Base-by-base conservation (phyloP, 2,329 filamentous ascomycete species). In the Pseudogymnoascus verrucosus region DNA sequence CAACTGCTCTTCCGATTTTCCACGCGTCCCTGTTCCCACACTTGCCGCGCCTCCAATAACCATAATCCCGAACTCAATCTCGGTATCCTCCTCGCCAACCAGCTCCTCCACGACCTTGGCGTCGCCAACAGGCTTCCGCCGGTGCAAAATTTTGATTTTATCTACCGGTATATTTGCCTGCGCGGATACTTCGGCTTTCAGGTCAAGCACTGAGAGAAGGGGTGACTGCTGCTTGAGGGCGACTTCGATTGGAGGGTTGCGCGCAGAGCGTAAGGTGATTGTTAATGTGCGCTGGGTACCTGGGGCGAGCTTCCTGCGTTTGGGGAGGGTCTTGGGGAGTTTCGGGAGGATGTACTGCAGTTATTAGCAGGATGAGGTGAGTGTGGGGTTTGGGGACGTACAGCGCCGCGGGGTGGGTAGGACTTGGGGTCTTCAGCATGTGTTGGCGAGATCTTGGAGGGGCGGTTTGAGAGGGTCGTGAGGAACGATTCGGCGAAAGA, bases 401-500 rank as follows among this genome's bases (percentile, higher is more conserved):
- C 93, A 14, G 92, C 89, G 68, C 86, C 82, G 66, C 89, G 86
- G 26, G 89, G 80, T 23, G 90, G 89, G 74, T 93, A 93, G 68
- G 82, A 85, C 71, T 87, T 87, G 60, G 91, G 86, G 73, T 97
- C 91, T 76, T 93, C 90, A 75, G 96, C 87, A 85, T 97, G 89
- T 76, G 98, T 91, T 68, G 90, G 81, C n/a, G 89, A 86, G 67
- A 98, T 84, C 80, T 93, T 96, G 70, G 87, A 76, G 6, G 92
- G 89, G 60, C 88, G 87, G 65, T 86, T 84, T 77, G 96, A 91
- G 67, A 98, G 84, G 21, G 86, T 84, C 62, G 87, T 80, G 69
- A 99, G 86, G 76, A 96, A 97, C 34, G 85, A 82, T 77, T 89
- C 91, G 70, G 91, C 89, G 76, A 97, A 98, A 61, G 86, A 79